Evolutionary conservation across 1,284 basidiomycete species (phyloP).

Genomic region (Amylostereum areolatum): DNA sequence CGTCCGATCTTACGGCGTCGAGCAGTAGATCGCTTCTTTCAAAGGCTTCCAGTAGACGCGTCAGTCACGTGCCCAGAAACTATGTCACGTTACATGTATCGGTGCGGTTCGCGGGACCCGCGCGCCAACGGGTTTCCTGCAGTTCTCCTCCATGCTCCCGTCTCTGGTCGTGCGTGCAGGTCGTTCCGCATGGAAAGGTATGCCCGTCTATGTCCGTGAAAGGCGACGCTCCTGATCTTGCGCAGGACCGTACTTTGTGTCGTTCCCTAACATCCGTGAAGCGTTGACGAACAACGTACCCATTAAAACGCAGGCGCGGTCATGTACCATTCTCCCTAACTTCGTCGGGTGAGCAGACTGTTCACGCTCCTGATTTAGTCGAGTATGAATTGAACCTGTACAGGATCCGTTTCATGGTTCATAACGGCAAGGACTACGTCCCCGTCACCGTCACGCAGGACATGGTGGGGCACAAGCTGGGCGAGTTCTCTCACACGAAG

Average conservation of each 20-base stretch:
- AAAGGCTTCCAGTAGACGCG: too few relatives aligned
- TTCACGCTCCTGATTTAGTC: not conserved
- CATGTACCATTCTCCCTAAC: slow-evolving; percentile 92
- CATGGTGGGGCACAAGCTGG: slow-evolving; percentile 98
- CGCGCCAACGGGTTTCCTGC: not conserved
- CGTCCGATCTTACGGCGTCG: too few relatives aligned
- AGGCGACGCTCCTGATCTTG: not conserved
- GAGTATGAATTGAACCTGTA: not conserved
- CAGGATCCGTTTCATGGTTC: slow-evolving; percentile 84
- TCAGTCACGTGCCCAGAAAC: too few relatives aligned
- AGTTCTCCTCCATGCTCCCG: slow-evolving; percentile 18
- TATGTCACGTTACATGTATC: too few relatives aligned
- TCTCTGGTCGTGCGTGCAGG: slow-evolving; percentile 20
- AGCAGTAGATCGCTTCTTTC: too few relatives aligned
- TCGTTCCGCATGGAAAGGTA: slow-evolving; percentile 31
- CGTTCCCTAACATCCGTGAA: slow-evolving; percentile 87
- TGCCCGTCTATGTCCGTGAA: not conserved
- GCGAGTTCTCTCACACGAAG: slow-evolving; percentile 90
- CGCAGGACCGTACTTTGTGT: slow-evolving; percentile 89
- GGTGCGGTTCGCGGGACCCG: too few relatives aligned
- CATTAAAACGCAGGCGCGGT: slow-evolving; percentile 85
- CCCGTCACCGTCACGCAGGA: slow-evolving; percentile 89
- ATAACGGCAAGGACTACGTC: slow-evolving; percentile 90
- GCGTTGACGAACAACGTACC: slow-evolving; percentile 80
- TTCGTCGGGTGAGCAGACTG: slow-evolving; percentile 75